Percentiles rank a stretch among this genome's conserved stretches.
These are phyloP conservation scores for Salvia rosmarinus DNA, from an alignment of 257 asterid genomes.

Conservation along the genomic window DNA sequence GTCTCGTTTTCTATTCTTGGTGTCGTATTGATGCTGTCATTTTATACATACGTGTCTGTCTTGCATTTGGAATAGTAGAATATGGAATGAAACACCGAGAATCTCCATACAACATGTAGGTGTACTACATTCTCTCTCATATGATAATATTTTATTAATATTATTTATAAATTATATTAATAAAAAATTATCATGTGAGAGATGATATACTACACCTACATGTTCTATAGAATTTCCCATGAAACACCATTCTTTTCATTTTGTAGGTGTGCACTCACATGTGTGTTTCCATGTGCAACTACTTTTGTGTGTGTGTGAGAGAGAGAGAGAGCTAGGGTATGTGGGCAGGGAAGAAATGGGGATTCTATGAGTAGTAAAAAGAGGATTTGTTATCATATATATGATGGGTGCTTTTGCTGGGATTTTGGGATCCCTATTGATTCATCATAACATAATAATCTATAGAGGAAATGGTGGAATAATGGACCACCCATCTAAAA, in stretches of 20 bases:
- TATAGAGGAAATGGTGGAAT: background rate
- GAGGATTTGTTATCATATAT: slow-evolving; percentile 32
- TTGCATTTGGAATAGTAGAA: no score
- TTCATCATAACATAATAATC: slow-evolving; percentile 10
- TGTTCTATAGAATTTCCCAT: no score
- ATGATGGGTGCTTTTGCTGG: slow-evolving; percentile 38
- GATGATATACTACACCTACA: no score
- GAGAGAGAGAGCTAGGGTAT: slow-evolving; percentile 15
- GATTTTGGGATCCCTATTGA: slow-evolving; percentile 35
- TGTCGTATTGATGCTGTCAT: background rate
- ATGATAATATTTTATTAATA: no score
- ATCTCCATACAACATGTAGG: no score
- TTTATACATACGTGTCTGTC: background rate
- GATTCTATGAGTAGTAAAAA: slow-evolving; percentile 23
- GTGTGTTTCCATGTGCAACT: background rate
- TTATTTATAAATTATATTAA: no score
- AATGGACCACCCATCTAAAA: slow-evolving; percentile 29
- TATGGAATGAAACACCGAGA: background rate
- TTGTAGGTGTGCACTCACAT: background rate
- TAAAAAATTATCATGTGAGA: no score
- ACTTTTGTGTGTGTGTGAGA: slow-evolving; percentile 11
- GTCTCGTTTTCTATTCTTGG: background rate
- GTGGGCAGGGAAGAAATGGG: slow-evolving; percentile 30
- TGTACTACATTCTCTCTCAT: no score
- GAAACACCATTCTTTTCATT: no score